Evolutionary conservation across 225 moss, liverwort and hornwort species (phyloP).

Genomic region (Rhytidiadelphus loreus): DNA sequence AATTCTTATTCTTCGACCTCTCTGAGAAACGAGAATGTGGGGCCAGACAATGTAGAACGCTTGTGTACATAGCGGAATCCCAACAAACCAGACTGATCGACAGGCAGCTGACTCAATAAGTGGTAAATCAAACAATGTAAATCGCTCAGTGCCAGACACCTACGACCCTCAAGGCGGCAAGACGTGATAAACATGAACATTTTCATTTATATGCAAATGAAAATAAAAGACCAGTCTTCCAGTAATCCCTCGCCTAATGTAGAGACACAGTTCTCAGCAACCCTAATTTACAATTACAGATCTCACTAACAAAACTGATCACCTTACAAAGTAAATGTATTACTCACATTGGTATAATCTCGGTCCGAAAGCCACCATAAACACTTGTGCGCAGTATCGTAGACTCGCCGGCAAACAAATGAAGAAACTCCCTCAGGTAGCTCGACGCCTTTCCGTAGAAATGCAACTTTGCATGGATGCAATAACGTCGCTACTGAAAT

Average conservation of each 20-base stretch:
- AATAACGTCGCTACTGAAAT: slow-evolving; percentile 76
- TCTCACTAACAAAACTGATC: neutral
- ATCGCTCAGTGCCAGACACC: neutral
- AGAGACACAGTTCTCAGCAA: neutral
- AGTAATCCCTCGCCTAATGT: neutral
- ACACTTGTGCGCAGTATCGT: slow-evolving; percentile 70
- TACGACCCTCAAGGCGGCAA: neutral
- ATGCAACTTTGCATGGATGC: slow-evolving; percentile 97
- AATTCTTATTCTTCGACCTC: neutral
- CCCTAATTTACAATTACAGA: slow-evolving; percentile 3
- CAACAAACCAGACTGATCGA: neutral
- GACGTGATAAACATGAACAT: neutral
- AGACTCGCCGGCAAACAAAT: slow-evolving; percentile 87
- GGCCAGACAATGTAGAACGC: neutral
- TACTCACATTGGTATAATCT: slow-evolving; percentile 96
- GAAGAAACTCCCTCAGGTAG: slow-evolving; percentile 61
- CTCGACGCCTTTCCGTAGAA: slow-evolving; percentile 74
- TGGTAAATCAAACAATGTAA: neutral
- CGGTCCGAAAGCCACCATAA: slow-evolving; percentile 99
- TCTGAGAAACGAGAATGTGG: neutral
- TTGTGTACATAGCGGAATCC: neutral
- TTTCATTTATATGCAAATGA: neutral
- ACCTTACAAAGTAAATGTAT: neutral
- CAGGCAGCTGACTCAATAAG: neutral
- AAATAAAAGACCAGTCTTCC: neutral